Base-by-base conservation (phyloP, 1,284 basidiomycete genomes). In the Entoloma clypeatum region DNA sequence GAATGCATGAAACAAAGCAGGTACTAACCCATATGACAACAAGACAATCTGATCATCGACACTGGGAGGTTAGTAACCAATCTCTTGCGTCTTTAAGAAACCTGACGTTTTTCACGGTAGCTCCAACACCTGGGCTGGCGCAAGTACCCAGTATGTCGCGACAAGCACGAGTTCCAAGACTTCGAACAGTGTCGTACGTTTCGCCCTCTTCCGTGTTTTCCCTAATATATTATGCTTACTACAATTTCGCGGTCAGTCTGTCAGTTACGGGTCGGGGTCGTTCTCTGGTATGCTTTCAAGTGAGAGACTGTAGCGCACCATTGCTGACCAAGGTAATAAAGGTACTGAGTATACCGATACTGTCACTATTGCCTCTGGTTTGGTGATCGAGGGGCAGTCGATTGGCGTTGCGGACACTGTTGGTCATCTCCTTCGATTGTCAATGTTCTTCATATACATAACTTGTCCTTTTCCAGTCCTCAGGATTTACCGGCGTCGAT, bases 51-150 rank as follows among this genome's bases (percentile, higher is more conserved):
- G 13, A 47, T 72, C 42, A 57, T 72, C 43, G 69, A 72, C 51
- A 70, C 69, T 6, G 67, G 66, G 54, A 62, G 64, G 61, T 64
- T 4, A 10, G 18, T n/a, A n/a, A 8, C 46, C 25, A 42, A 13
- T 3, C 13, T 48, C 8, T 33, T 11, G 5, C n/a, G 11, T 16
- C 21, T 24, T 23, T 55, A n/a, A n/a, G n/a, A n/a, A 23, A 34
- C 44, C 22, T 14, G 9, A 18, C n/a, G 19, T 45, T 62, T 57
- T 33, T 56, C 62, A 51, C 9, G 54, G 54, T 36, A 70, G 69
- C 49, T 79, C 79, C 24, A 81, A 81, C 64, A 84, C 79, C 9
- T 85, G 82, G 81, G 63, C 83, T 32, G 80, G 81, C 22, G 76
- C 81, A 21, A 53, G 32, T n/a, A 63, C 49, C 18, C 7, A 60